Evolutionary conservation across 148 eudicot species (phyloP).

Genomic region (Euryodendron excelsum): DNA sequence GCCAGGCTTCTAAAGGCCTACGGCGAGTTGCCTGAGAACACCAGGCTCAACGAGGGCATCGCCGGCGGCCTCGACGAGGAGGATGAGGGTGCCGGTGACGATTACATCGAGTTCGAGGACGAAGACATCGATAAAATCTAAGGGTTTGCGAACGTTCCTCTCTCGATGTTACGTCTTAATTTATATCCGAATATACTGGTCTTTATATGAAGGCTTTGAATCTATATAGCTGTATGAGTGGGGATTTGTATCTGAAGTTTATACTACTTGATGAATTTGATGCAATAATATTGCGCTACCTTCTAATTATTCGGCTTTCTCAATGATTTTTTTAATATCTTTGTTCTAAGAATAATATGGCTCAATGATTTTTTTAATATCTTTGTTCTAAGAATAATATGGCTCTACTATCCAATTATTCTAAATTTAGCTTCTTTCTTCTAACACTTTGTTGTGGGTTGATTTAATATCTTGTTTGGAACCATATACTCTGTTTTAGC

Average conservation of each 20-base stretch:
- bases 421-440: no score
- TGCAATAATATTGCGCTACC: constrained; percentile 8
- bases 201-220: background rate
- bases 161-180: background rate
- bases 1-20: constrained; percentile 55
- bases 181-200: background rate
- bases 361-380: background rate
- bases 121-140: constrained; percentile 92
- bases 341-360: no score
- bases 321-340: background rate
- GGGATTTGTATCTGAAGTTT: background rate
- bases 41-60: constrained; percentile 74
- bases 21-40: constrained; percentile 73
- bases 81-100: constrained; percentile 59
- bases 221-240: constrained; percentile 2
- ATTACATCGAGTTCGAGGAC: constrained; percentile 85
- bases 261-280: constrained; percentile 8
- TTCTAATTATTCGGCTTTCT: background rate
- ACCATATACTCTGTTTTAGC: no score
- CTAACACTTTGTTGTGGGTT: no score
- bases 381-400: no score
- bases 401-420: no score
- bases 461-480: no score
- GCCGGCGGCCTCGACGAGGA: constrained; percentile 65
- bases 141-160: constrained; percentile 11